Evolutionary conservation across 257 asterid species (phyloP).

Genomic region (Ilex asprella): DNA sequence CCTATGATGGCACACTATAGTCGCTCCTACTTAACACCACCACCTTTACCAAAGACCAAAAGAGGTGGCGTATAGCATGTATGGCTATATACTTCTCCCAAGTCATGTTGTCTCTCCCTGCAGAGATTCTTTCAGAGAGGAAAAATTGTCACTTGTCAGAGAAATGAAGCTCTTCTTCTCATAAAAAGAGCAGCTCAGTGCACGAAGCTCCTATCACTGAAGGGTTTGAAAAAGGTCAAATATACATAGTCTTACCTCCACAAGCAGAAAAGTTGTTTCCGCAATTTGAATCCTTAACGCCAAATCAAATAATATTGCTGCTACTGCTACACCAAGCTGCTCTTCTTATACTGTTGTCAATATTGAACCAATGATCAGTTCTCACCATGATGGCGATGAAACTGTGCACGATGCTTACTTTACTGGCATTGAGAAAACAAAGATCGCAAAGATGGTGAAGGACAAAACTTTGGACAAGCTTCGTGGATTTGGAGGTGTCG

Average conservation of each 20-base stretch:
- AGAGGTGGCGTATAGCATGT: background rate
- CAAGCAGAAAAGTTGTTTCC: too few relatives aligned
- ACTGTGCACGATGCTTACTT: background rate
- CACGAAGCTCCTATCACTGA: too few relatives aligned
- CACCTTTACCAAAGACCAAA: conserved; percentile 1
- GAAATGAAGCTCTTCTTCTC: too few relatives aligned
- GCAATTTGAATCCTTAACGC: too few relatives aligned
- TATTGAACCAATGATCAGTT: background rate
- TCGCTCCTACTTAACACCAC: background rate
- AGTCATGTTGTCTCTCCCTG: background rate
- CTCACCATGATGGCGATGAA: background rate
- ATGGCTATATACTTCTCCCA: background rate
- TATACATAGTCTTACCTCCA: too few relatives aligned
- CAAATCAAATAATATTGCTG: too few relatives aligned
- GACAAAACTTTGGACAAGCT: conserved; percentile 11
- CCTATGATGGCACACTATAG: too few relatives aligned
- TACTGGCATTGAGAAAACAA: background rate
- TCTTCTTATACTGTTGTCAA: background rate
- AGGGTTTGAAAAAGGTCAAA: too few relatives aligned
- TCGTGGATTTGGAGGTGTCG: conserved; percentile 8
- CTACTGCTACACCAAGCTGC: background rate
- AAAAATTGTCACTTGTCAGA: background rate
- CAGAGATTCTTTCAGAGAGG: background rate
- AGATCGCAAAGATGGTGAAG: conserved; percentile 19
- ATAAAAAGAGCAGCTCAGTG: too few relatives aligned